Evolutionary conservation across 768 basidiomycete genomes (phyloP).

Genomic region (Omphalotus guepiniiformis): DNA sequence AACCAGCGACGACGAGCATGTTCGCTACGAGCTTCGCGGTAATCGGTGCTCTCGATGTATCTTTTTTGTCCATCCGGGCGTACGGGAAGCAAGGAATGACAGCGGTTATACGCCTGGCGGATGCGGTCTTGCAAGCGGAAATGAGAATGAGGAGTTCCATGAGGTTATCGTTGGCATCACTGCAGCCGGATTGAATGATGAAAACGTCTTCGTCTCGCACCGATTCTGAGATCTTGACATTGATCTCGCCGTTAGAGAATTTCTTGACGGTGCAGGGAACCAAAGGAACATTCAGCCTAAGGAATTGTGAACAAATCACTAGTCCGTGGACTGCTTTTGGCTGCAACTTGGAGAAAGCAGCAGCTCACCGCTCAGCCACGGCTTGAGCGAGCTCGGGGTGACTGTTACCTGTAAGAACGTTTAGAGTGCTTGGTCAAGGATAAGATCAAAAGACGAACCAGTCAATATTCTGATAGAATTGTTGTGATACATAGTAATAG

Average conservation of each 20-base stretch:
- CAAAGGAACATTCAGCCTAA: conserved; percentile 85
- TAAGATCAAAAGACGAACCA: conserved; percentile 38
- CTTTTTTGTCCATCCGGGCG: conserved; percentile 97
- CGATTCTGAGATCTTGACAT: conserved; percentile 91
- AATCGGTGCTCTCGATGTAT: conserved; percentile 92
- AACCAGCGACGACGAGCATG: conserved; percentile 95
- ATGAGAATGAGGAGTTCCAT: conserved; percentile 99
- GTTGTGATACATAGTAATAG: conserved; percentile 65
- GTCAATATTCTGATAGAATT: conserved; percentile 75
- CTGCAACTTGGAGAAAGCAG: conserved; percentile 34
- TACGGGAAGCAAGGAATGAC: conserved; percentile 99
- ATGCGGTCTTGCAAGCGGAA: conserved; percentile 96
- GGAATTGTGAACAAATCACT: conserved; percentile 40
- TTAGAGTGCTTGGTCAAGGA: conserved; percentile 5
- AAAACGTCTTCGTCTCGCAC: conserved; percentile 98
- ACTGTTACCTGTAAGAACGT: conserved; percentile 73
- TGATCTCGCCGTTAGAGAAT: conserved; percentile 94
- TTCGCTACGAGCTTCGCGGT: conserved; percentile 98
- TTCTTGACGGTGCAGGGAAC: conserved; percentile 83
- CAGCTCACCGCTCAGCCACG: conserved; percentile 95
- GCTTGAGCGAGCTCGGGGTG: conserved; percentile 96
- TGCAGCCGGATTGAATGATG: conserved; percentile 90
- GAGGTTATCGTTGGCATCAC: conserved; percentile 91
- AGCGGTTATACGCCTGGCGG: conserved; percentile 92
- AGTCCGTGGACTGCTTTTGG: conserved; percentile 42